Evolutionary conservation across 176 grass and related monocot genomes (phyloP).

Genomic region (Zea luxurians): DNA sequence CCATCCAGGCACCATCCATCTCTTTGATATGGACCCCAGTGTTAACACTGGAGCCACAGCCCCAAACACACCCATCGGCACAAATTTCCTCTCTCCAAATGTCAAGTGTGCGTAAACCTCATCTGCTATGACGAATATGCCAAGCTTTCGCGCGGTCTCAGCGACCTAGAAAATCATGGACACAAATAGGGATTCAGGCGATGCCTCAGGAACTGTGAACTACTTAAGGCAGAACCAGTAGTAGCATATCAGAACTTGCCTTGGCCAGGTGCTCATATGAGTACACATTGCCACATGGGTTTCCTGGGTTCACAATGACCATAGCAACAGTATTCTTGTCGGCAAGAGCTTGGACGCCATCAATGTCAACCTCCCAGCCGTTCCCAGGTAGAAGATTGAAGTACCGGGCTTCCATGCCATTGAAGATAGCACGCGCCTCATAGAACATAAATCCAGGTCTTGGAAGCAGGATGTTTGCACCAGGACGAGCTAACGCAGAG

Average conservation of each 20-base stretch:
- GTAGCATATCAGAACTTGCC: constrained; percentile 29
- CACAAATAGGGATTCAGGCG: not conserved
- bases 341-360: constrained; percentile 47
- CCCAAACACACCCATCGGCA: constrained; percentile 67
- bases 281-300: constrained; percentile 78
- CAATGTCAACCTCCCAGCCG: constrained; percentile 70
- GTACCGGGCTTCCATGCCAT: constrained; percentile 58
- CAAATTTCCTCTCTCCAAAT: constrained; percentile 58
- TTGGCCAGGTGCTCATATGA: constrained; percentile 59
- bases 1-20: constrained; percentile 53
- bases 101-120: constrained; percentile 68
- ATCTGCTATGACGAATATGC: constrained; percentile 72
- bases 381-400: constrained; percentile 62
- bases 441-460: constrained; percentile 65
- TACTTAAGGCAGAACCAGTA: not conserved
- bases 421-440: constrained; percentile 50
- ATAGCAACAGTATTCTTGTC: constrained; percentile 67
- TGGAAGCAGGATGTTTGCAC: constrained; percentile 67
- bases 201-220: not conserved
- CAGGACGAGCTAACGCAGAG: constrained; percentile 53
- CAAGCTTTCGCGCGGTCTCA: constrained; percentile 56
- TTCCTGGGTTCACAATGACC: constrained; percentile 74
- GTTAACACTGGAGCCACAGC: constrained; percentile 55
- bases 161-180: constrained; percentile 45
- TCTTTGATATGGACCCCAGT: constrained; percentile 75